phyloP scores from a whole-genome alignment of 495 filamentous ascomycete species.

The Aspergillus olivimuriae region DNA sequence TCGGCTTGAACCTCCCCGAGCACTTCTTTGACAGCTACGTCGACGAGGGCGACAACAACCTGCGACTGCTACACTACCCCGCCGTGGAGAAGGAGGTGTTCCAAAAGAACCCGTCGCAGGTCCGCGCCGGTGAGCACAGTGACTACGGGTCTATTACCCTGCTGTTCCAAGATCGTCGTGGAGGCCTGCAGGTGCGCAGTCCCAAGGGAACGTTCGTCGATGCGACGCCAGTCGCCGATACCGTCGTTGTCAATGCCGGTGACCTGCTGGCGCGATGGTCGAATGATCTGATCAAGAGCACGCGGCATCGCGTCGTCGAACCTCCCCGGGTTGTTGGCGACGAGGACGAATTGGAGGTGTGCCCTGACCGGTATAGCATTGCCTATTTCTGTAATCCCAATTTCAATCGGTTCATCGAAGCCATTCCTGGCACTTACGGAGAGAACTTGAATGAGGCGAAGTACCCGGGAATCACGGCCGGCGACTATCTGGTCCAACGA shows the following conservation, averaged over 20 bases:
- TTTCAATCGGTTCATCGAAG: constrained; percentile 70
- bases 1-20: constrained; percentile 70
- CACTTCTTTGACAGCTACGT: constrained; percentile 74
- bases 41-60: constrained; percentile 71
- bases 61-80: constrained; percentile 88
- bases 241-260: constrained; percentile 87
- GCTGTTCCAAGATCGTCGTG: constrained; percentile 79
- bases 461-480: constrained; percentile 70
- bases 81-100: constrained; percentile 63
- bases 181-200: constrained; percentile 78
- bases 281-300: constrained; percentile 84
- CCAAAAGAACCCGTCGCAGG: constrained; percentile 60
- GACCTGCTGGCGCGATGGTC: constrained; percentile 86
- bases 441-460: constrained; percentile 54
- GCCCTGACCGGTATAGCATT: constrained; percentile 45
- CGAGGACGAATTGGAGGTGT: constrained; percentile 21
- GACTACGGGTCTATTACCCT: constrained; percentile 88
- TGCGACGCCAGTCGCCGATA: constrained; percentile 73
- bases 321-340: constrained; percentile 44
- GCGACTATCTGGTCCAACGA: constrained; percentile 77
- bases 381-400: constrained; percentile 93
- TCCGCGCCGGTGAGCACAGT: constrained; percentile 79
- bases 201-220: constrained; percentile 75
- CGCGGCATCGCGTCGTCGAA: constrained; percentile 84
- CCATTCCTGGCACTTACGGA: constrained; percentile 77